Evolutionary conservation across 2,329 filamentous ascomycete species (phyloP).

Genomic region (Paecilomyces niveus): DNA sequence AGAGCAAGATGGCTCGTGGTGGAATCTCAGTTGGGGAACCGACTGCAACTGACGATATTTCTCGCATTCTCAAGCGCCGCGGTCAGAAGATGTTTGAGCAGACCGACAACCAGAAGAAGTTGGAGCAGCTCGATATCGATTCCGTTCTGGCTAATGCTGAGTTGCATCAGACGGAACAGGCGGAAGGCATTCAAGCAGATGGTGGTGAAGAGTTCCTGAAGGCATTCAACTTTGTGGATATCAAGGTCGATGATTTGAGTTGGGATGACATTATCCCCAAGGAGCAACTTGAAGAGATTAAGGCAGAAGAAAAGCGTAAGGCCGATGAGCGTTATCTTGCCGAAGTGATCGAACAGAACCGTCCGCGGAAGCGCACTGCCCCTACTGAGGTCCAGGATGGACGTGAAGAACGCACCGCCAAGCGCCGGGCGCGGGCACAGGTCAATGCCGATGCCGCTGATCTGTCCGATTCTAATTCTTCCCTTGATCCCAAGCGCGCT

Average conservation of each 20-base stretch:
- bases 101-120: constrained; percentile 88
- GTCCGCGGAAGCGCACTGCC: constrained; percentile 66
- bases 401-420: constrained; percentile 58
- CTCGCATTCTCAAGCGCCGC: constrained; percentile 89
- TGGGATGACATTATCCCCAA: constrained; percentile 99
- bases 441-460: constrained; percentile 61
- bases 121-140: constrained; percentile 96
- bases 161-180: constrained; percentile 91
- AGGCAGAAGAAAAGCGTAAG: constrained; percentile 78
- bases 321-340: constrained; percentile 77
- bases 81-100: constrained; percentile 99
- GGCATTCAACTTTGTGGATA: constrained; percentile 87
- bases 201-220: constrained; percentile 94
- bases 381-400: constrained; percentile 47
- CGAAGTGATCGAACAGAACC: constrained; percentile 75
- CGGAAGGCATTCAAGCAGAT: constrained; percentile 88
- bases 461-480: constrained; percentile 57
- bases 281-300: constrained; percentile 82
- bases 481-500: constrained; percentile 75
- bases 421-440: constrained; percentile 64
- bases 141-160: constrained; percentile 95
- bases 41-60: constrained; percentile 88
- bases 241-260: constrained; percentile 85
- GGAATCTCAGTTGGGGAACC: constrained; percentile 60
- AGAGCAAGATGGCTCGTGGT: constrained; percentile 67